A percentile compares a stretch with the other conserved stretches of the same genome.
These are phyloP conservation scores for Kurtzmaniella cleridarum DNA, from an alignment of 805 yeast species.

Conservation along the genomic window DNA sequence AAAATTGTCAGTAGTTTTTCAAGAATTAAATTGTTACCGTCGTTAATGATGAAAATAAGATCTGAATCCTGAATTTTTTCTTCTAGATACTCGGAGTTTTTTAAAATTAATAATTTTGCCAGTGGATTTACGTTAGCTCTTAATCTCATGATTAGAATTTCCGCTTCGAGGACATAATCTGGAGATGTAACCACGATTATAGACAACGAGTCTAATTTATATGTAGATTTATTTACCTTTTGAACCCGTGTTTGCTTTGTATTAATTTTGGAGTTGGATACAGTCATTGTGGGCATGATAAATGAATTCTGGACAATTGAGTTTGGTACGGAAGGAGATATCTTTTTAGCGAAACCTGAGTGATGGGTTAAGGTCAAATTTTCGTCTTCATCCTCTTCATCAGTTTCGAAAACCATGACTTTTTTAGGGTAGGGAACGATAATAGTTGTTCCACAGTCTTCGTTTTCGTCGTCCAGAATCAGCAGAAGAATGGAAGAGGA, in stretches of 20 bases:
- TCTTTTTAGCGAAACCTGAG: neutral
- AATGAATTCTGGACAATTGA: conserved; percentile 14
- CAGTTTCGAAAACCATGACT: conserved; percentile 39
- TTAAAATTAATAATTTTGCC: neutral
- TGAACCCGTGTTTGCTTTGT: neutral
- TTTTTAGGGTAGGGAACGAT: conserved; percentile 16
- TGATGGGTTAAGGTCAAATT: conserved; percentile 4
- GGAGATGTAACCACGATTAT: no score
- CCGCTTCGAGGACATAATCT: neutral
- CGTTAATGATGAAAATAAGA: conserved; percentile 31
- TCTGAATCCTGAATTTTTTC: conserved; percentile 18
- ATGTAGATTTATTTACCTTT: no score
- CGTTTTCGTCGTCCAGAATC: conserved; percentile 11
- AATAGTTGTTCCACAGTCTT: conserved; percentile 13
- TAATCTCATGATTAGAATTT: neutral
- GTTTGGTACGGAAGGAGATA: neutral
- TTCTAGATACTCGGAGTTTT: conserved; percentile 2
- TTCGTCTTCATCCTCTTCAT: conserved; percentile 26
- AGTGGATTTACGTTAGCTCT: neutral
- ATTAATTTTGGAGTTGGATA: conserved; percentile 12
- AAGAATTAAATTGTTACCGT: conserved; percentile 28
- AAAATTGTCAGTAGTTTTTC: conserved; percentile 17
- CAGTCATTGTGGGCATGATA: conserved; percentile 34
- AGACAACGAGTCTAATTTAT: no score
- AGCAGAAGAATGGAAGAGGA: conserved; percentile 20